Percentiles rank a stretch among this genome's conserved stretches.
phyloP scores from a whole-genome alignment of 768 basidiomycete species.

The Chalciporus chontae region DNA sequence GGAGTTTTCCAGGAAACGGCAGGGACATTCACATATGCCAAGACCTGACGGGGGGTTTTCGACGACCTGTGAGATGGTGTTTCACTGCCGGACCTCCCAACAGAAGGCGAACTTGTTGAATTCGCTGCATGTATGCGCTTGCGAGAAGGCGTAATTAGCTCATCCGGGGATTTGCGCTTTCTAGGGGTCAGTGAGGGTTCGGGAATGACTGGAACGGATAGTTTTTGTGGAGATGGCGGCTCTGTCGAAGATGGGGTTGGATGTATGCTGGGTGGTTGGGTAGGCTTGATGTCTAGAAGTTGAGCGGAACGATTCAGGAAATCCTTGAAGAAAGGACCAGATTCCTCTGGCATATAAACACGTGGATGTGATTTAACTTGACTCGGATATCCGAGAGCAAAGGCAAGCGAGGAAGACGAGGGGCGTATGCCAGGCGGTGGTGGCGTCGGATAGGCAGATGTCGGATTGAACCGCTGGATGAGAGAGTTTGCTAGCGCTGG shows the following conservation, averaged over 20 bases:
- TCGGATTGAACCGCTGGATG: conserved; percentile 59
- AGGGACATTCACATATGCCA: conserved; percentile 34
- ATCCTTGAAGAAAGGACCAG: conserved; percentile 59
- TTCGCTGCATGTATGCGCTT: conserved; percentile 49
- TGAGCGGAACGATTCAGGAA: conserved; percentile 50
- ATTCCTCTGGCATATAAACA: conserved; percentile 53
- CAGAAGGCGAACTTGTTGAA: conserved; percentile 9
- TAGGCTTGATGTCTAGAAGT: conserved; percentile 37
- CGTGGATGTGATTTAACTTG: conserved; percentile 24
- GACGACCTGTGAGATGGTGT: conserved; percentile 26
- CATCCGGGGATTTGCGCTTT: conserved; percentile 65
- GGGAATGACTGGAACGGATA: not conserved
- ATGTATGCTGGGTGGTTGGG: conserved; percentile 13
- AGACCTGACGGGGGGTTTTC: conserved; percentile 30
- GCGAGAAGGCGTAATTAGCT: conserved; percentile 56
- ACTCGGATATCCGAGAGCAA: conserved; percentile 56
- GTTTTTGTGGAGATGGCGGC: conserved; percentile 16
- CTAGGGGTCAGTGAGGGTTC: conserved; percentile 49
- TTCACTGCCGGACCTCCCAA: conserved; percentile 14
- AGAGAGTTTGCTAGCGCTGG: conserved; percentile 61
- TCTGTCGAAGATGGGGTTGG: conserved; percentile 15
- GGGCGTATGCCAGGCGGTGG: conserved; percentile 58
- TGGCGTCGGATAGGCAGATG: conserved; percentile 66
- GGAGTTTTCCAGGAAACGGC: conserved; percentile 28
- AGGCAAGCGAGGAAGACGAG: conserved; percentile 74